These are phyloP conservation scores for Aureobasidium musti DNA, from an alignment of 2,329 filamentous ascomycete species.

Conservation along the genomic window DNA sequence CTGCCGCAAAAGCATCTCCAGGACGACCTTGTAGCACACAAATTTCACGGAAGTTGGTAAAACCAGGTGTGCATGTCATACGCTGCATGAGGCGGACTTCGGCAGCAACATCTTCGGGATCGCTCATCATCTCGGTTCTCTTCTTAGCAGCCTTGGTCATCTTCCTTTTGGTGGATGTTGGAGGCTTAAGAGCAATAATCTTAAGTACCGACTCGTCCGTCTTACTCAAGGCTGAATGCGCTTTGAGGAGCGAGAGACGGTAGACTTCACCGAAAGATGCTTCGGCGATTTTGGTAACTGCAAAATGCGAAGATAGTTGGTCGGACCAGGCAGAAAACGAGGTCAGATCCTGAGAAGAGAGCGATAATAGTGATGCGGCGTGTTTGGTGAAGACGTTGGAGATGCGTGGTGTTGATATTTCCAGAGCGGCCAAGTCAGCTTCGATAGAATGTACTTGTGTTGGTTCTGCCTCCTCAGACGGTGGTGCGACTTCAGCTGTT, in stretches of 20 bases:
- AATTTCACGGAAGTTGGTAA: conserved; percentile 62
- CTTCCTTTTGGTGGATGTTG: conserved; percentile 50
- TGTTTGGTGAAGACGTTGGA: conserved; percentile 33
- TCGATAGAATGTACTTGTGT: neutral
- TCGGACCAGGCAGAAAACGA: conserved; percentile 48
- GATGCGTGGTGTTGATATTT: conserved; percentile 17
- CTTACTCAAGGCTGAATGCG: conserved; percentile 33
- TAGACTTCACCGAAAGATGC: conserved; percentile 69
- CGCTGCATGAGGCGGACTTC: conserved; percentile 58
- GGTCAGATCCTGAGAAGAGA: conserved; percentile 40
- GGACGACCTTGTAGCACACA: conserved; percentile 60
- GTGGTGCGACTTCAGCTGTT: neutral
- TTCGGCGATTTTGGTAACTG: conserved; percentile 63
- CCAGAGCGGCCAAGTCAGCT: conserved; percentile 4
- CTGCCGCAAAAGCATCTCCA: conserved; percentile 51
- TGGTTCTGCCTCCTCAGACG: neutral
- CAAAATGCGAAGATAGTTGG: conserved; percentile 48
- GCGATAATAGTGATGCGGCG: conserved; percentile 36
- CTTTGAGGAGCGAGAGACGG: conserved; percentile 50
- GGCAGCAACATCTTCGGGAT: conserved; percentile 48
- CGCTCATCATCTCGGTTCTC: conserved; percentile 49
- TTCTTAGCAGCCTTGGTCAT: conserved; percentile 50
- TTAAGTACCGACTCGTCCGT: conserved; percentile 51
- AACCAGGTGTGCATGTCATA: conserved; percentile 62
- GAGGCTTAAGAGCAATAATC: conserved; percentile 45